Evolutionary conservation across 2,329 filamentous ascomycete species (phyloP).

Genomic region (Neonectria ditissima): DNA sequence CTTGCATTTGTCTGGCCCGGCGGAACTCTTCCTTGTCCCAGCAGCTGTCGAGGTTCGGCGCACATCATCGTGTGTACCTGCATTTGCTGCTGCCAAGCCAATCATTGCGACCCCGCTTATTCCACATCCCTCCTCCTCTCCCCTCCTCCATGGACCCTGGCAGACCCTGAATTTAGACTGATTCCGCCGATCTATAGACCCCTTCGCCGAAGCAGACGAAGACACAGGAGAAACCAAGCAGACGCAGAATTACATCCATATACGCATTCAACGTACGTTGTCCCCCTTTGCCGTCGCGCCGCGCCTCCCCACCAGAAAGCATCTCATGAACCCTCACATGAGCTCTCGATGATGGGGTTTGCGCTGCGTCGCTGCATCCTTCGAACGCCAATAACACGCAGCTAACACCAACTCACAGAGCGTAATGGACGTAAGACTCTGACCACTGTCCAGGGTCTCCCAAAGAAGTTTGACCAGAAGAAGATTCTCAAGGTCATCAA

Average conservation of each 20-base stretch:
- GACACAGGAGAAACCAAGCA: constrained; percentile 95
- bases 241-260: constrained; percentile 98
- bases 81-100: constrained; percentile 39
- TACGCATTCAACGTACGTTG: constrained; percentile 94
- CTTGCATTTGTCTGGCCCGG: background rate
- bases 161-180: constrained; percentile 13
- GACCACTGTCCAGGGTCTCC: constrained; percentile 98
- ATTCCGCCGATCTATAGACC: constrained; percentile 71
- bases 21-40: background rate
- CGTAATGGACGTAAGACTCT: constrained; percentile 99
- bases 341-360: constrained; percentile 17
- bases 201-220: constrained; percentile 99
- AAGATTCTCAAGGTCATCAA: constrained; percentile 99
- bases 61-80: constrained; percentile 40
- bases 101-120: constrained; percentile 29
- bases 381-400: background rate
- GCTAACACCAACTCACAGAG: constrained; percentile 69
- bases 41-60: constrained; percentile 12
- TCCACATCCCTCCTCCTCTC: constrained; percentile 19
- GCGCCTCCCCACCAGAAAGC: constrained; percentile 2
- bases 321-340: constrained; percentile 30
- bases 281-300: constrained; percentile 21
- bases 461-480: constrained; percentile 99
- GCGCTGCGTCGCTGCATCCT: constrained; percentile 1
- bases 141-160: background rate